phyloP scores from a whole-genome alignment of 768 basidiomycete genomes.

The Boletus reticulatus region DNA sequence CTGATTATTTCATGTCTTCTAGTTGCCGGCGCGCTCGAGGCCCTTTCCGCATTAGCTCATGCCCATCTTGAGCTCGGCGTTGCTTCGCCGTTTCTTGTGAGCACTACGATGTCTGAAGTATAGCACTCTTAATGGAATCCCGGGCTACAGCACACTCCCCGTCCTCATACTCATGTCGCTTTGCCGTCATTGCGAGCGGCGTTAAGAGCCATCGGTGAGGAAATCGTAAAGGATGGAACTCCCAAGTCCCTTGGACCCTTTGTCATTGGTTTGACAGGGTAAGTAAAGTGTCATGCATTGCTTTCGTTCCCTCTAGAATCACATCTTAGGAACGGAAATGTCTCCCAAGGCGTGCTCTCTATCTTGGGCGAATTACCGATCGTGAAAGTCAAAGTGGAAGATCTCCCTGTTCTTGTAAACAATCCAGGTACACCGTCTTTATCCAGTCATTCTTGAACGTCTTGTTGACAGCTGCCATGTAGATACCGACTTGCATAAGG shows the following conservation, averaged over 20 bases:
- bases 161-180: conserved; percentile 72
- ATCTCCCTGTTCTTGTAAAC: conserved; percentile 55
- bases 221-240: conserved; percentile 55
- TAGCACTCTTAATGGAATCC: background rate
- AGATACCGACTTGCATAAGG: conserved; percentile 63
- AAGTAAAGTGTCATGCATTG: conserved; percentile 12
- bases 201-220: conserved; percentile 55
- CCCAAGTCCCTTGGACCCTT: conserved; percentile 70
- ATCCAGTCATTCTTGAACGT: background rate
- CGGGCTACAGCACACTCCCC: conserved; percentile 56
- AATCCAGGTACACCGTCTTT: conserved; percentile 42
- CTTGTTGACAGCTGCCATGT: background rate
- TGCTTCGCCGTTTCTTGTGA: conserved; percentile 78
- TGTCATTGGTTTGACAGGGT: conserved; percentile 84
- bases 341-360: conserved; percentile 72
- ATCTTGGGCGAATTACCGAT: conserved; percentile 73
- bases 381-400: conserved; percentile 49
- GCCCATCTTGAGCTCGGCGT: conserved; percentile 76
- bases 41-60: conserved; percentile 74
- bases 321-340: conserved; percentile 66
- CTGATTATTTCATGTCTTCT: conserved; percentile 5
- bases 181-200: conserved; percentile 50
- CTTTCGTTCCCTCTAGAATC: background rate
- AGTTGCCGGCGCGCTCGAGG: conserved; percentile 87
- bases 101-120: conserved; percentile 20